Evolutionary conservation across 139 green algal species (phyloP), one percentile per base, ranked within the genome.

Genomic region (Chlamydomonas schloesseri): DNA sequence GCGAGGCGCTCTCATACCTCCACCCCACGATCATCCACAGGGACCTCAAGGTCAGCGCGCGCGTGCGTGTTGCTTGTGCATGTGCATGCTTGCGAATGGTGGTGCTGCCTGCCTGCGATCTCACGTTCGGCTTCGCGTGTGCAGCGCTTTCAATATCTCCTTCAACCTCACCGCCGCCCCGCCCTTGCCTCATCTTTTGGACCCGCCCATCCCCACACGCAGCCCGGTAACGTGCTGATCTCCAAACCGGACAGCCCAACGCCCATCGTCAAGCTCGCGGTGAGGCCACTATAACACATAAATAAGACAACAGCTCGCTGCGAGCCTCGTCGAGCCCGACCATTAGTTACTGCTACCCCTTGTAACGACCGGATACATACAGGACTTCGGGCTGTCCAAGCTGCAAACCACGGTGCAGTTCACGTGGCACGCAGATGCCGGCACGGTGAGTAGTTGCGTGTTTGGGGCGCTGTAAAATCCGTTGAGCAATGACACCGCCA

Each of bases 21-120:
- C 74, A 82, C 74, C 74, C 74, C 57, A 82, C 74, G 10, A 24
- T 82, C 20, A 71, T 82, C 8, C 74, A 82, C 50, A 71, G 65
- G 31, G 20, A 24, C 42, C 18, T 23, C 8, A 62, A 62, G 55
- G 55, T 24, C 3, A 62, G 10, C 10, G 20, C 9, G 18, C 55
- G 2, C 6, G 55, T 2, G 10, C 55, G 20, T 50, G 6, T 50
- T 50, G 42, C 42, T 50, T 8, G 42, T 50, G 42, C 42, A 5
- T 8, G 13, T 50, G 42, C 42, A 13, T 50, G 42, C 42, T 50
- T 50, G 42, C 8, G 42, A 5, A 50, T 50, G 42, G 6, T 50
- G 5, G 42, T 50, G 42, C 8, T 50, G 5, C 6, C 6, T 50
- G 42, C 42, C 42, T 50, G 42, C 42, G 6, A 50, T n/a, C n/a